Base-by-base conservation (phyloP, 1,284 basidiomycete species). In the Microbotryomycetes sp. region DNA sequence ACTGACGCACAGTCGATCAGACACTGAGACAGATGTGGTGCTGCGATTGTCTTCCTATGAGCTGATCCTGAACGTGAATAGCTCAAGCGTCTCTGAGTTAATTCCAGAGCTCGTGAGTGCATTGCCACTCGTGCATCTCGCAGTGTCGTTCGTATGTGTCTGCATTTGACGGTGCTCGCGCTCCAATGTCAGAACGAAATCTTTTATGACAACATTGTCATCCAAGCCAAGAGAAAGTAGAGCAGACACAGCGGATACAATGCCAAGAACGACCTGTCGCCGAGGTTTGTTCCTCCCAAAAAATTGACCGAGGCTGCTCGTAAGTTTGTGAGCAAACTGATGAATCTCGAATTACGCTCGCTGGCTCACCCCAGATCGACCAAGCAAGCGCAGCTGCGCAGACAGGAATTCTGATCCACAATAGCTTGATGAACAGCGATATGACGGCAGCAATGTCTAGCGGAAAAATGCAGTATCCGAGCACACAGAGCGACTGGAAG, bases 401-500 rank as follows among this genome's bases (percentile, higher is more conserved):
- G 35, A 97, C 76, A 3, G 91, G 91, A 28, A 85, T 85, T 57
- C 92, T 82, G 62, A 97, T 80, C 75, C 87, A 94, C 52, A 97
- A 86, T 49, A 85, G 78, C 61, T 83, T 88, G 23, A 96, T 85
- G 68, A 96, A 90, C 67, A 87, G 87, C 0, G 89, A 83, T 50
- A 96, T 80, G 48, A 96, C 78, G 3, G 91, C 91, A 3, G 92
- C 91, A 49, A 94, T 82, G 64, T 91, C 83, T 52, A 96, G 81
- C 7, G 91, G 91, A 2, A 90, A 91, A 59, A 94, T 82, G 71
- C 91, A 93, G 72, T 96, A 96, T 0, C 80, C 92, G 13, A 96
- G 80, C 27, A 87, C 91, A 71, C 92, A 96, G 7, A 97, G 79
- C 49, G 88, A 90, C 75, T 97, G 92, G 79, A 97, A 94, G 79